phyloP scores from a whole-genome alignment of 2,329 filamentous ascomycete genomes.

The Ophiocordyceps camponoti-saundersi region DNA sequence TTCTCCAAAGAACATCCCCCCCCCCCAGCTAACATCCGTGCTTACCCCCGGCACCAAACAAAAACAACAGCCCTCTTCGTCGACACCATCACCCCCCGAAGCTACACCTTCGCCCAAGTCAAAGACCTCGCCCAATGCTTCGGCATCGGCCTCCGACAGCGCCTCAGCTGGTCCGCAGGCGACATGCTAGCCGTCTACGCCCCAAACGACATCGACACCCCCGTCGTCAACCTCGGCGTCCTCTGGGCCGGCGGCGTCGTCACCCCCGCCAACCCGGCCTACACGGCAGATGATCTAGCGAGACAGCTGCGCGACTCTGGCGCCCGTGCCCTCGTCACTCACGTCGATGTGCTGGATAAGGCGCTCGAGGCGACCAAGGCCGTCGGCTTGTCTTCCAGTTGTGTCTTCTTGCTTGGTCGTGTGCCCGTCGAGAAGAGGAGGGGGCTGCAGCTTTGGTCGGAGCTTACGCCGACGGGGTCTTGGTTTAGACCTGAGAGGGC shows the following conservation, averaged over 20 bases:
- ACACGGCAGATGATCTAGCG: slow-evolving; percentile 67
- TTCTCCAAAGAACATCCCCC: too few relatives aligned
- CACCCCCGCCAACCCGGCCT: slow-evolving; percentile 78
- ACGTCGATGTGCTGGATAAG: slow-evolving; percentile 45
- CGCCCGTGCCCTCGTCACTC: slow-evolving; percentile 61
- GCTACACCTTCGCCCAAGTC: slow-evolving; percentile 55
- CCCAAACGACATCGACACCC: slow-evolving; percentile 74
- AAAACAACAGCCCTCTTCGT: slow-evolving; percentile 50
- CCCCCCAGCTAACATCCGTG: too few relatives aligned
- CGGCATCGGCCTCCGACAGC: slow-evolving; percentile 57
- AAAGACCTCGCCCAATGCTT: slow-evolving; percentile 54
- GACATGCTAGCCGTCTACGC: slow-evolving; percentile 73
- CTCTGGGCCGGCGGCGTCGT: slow-evolving; percentile 71
- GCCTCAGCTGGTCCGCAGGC: slow-evolving; percentile 65
- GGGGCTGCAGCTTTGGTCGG: slow-evolving; percentile 52
- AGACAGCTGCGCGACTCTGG: slow-evolving; percentile 69
- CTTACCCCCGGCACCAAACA: too few relatives aligned
- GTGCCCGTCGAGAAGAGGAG: slow-evolving; percentile 43
- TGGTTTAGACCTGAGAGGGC: slow-evolving; percentile 35
- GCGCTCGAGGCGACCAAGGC: slow-evolving; percentile 51
- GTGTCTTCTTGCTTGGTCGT: slow-evolving; percentile 63
- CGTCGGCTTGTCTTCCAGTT: slow-evolving; percentile 53
- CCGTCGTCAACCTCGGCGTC: slow-evolving; percentile 58
- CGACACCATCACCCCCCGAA: slow-evolving; percentile 47
- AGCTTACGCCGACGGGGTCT: slow-evolving; percentile 42